Conservation (phyloP, 169 alveolate species). For the Eimeria maxima region DNA sequence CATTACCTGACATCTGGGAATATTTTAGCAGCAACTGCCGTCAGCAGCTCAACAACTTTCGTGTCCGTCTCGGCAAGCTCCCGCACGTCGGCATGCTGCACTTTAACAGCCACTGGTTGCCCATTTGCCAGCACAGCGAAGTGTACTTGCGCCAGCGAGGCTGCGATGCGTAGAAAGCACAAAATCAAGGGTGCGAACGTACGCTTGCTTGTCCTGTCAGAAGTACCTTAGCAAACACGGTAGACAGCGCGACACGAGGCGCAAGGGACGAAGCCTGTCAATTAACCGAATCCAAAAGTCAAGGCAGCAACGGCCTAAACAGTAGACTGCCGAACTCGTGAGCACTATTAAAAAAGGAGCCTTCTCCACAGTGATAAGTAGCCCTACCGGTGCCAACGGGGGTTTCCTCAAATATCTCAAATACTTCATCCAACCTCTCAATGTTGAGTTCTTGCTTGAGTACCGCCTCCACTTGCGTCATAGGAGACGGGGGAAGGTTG, state of each 20-base stretch:
- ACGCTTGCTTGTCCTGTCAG: not conserved
- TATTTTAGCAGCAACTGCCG: conserved; percentile 79
- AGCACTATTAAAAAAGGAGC: not conserved
- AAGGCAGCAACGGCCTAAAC: not conserved
- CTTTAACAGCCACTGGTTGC: conserved; percentile 90
- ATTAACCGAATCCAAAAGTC: not conserved
- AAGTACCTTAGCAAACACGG: not conserved
- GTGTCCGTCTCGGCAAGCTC: conserved; percentile 88
- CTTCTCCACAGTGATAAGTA: not conserved
- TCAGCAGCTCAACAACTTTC: conserved; percentile 80
- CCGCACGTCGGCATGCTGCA: conserved; percentile 88
- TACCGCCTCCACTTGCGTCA: conserved; percentile 84
- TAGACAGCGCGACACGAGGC: too few relatives aligned
- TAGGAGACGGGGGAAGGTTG: conserved; percentile 85
- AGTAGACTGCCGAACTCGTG: not conserved
- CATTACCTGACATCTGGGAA: conserved; percentile 85
- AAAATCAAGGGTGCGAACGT: not conserved
- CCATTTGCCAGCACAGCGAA: conserved; percentile 88
- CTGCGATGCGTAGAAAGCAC: conserved; percentile 73
- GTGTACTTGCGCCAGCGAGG: conserved; percentile 92
- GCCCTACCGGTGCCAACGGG: conserved; percentile 87
- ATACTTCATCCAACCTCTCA: conserved; percentile 83
- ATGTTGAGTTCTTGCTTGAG: conserved; percentile 86
- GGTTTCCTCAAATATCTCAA: conserved; percentile 85
- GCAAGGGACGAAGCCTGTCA: not conserved